These are phyloP conservation scores for Aspergillus awamori DNA, from an alignment of 2,329 filamentous ascomycete genomes.

Conservation along the genomic window DNA sequence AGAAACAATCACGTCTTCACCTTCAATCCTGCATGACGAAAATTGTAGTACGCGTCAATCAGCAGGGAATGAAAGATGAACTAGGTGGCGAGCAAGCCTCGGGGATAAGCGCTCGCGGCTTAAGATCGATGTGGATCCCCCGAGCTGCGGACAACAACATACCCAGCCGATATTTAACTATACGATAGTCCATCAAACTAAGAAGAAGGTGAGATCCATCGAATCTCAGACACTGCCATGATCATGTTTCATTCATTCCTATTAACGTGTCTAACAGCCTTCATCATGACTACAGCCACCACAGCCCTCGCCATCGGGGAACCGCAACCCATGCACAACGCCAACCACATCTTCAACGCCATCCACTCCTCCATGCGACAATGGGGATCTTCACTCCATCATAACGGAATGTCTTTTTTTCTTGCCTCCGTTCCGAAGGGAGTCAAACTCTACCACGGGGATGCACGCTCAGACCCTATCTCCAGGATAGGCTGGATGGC, in stretches of 20 bases:
- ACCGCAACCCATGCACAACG: not conserved
- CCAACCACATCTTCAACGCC: slow-evolving; percentile 6
- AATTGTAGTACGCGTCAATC: not conserved
- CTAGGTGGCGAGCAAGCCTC: not conserved
- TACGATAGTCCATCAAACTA: too few relatives aligned
- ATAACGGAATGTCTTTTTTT: not conserved
- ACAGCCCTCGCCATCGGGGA: not conserved
- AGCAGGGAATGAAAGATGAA: not conserved
- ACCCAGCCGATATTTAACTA: not conserved
- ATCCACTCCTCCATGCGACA: slow-evolving; percentile 5
- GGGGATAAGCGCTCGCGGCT: not conserved
- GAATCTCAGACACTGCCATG: too few relatives aligned
- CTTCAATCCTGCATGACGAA: not conserved
- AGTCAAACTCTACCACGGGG: not conserved
- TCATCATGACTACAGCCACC: not conserved
- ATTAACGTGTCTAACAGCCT: not conserved
- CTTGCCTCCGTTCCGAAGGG: not conserved
- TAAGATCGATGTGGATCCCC: not conserved
- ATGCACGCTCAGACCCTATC: not conserved
- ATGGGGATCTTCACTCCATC: slow-evolving; percentile 1
- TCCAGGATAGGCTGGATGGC: not conserved
- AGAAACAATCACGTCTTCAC: not conserved
- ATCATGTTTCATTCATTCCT: not conserved
- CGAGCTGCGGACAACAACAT: not conserved
- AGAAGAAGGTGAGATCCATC: too few relatives aligned